Conservation (phyloP, 108 stramenopile species). For the Skeletonema costatum region DNA sequence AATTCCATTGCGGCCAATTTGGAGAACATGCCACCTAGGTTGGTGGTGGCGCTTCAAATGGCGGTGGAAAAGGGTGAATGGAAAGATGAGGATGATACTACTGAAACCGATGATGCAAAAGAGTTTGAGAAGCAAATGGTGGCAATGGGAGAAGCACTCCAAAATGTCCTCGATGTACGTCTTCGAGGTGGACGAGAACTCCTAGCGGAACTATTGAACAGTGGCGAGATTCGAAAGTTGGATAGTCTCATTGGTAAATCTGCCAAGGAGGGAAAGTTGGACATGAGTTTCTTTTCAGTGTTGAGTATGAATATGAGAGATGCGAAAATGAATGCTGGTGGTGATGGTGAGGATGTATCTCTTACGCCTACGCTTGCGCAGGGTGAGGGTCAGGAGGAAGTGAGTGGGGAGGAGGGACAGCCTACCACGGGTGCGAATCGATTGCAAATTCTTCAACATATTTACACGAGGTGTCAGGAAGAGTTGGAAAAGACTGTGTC, state of each 20-base stretch:
- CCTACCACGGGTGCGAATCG: constrained; percentile 48
- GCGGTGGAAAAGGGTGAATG: constrained; percentile 36
- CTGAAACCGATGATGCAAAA: constrained; percentile 3
- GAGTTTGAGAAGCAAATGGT: constrained; percentile 47
- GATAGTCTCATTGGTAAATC: constrained; percentile 82
- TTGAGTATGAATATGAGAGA: constrained; percentile 79
- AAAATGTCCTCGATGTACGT: constrained; percentile 55
- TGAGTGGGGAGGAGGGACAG: constrained; percentile 30
- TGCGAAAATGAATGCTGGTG: constrained; percentile 44
- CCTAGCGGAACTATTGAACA: constrained; percentile 57
- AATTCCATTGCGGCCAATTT: constrained; percentile 32
- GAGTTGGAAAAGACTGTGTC: constrained; percentile 82
- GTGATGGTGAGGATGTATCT: not conserved
- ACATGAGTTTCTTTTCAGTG: constrained; percentile 84
- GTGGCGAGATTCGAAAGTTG: constrained; percentile 84
- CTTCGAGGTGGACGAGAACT: constrained; percentile 59
- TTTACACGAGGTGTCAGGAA: constrained; percentile 88
- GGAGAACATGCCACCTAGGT: constrained; percentile 33
- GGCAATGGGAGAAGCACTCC: constrained; percentile 53
- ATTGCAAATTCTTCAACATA: constrained; percentile 76
- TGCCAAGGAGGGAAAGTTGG: constrained; percentile 68
- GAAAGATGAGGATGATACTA: constrained; percentile 22
- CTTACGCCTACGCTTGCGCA: not conserved
- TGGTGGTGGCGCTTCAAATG: constrained; percentile 46
- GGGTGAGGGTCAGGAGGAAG: constrained; percentile 27